Conservation (phyloP, 2,329 filamentous ascomycete genomes). For the Elsinoe australis region DNA sequence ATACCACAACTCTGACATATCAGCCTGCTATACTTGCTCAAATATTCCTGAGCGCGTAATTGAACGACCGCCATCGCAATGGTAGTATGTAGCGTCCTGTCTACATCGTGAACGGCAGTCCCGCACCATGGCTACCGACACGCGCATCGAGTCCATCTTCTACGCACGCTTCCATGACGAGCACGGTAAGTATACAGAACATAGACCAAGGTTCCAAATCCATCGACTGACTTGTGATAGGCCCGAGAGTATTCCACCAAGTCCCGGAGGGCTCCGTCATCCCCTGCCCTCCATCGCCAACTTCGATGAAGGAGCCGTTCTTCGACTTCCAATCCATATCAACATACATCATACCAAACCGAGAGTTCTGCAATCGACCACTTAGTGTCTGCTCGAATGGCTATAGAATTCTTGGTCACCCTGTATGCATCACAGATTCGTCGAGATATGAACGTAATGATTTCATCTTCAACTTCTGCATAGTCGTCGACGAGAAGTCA, state of each 20-base stretch:
- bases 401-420: conserved; percentile 77
- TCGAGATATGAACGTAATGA: conserved; percentile 77
- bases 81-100: no score
- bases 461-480: conserved; percentile 96
- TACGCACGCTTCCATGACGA: conserved; percentile 60
- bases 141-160: conserved; percentile 47
- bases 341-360: conserved; percentile 88
- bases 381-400: conserved; percentile 69
- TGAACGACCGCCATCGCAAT: no score
- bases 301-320: conserved; percentile 51
- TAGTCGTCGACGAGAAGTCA: conserved; percentile 63
- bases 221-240: conserved; percentile 31
- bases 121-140: conserved; percentile 15
- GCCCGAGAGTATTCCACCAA: conserved; percentile 57
- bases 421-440: conserved; percentile 70
- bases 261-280: conserved; percentile 54
- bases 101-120: no score
- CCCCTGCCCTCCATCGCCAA: conserved; percentile 34
- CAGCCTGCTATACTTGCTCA: no score
- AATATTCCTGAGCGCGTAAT: no score
- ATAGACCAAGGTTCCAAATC: background rate
- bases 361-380: conserved; percentile 89
- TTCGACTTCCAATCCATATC: conserved; percentile 81
- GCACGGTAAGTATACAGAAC: conserved; percentile 34
- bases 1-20: no score